A percentile compares a stretch with the other conserved stretches of the same genome.
Evolutionary conservation across 2,329 filamentous ascomycete species (phyloP).

Genomic region (Trichoderma simmonsii): DNA sequence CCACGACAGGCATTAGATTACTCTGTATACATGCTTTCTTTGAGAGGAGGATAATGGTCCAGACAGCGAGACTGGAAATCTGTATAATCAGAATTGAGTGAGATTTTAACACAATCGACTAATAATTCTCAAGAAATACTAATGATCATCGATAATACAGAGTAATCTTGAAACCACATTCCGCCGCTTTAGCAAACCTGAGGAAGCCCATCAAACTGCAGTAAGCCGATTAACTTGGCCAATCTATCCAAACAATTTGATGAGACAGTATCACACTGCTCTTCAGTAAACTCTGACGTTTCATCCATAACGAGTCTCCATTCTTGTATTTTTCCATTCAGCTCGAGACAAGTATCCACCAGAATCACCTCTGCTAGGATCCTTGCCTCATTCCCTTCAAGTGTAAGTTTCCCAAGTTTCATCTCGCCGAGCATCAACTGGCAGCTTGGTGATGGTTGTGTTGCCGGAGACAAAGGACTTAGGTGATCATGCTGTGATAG

Average conservation of each 20-base stretch:
- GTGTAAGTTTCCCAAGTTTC: conserved; percentile 11
- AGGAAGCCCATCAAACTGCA: conserved; percentile 13
- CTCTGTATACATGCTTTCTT: not conserved
- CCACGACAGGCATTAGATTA: not conserved
- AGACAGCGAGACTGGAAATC: not conserved
- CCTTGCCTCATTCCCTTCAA: conserved; percentile 6
- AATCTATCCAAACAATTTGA: conserved; percentile 6
- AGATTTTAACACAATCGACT: not conserved
- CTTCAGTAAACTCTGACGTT: not conserved
- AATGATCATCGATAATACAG: not conserved
- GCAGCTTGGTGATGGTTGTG: not conserved
- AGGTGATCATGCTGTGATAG: not conserved
- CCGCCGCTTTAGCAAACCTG: not conserved
- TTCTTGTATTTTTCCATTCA: conserved; percentile 13
- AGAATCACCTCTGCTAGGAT: conserved; percentile 9
- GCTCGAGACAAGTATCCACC: conserved; percentile 15
- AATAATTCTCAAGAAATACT: not conserved
- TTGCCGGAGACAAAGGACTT: not conserved
- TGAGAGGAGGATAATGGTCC: not conserved
- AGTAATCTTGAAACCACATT: not conserved
- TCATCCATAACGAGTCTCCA: conserved; percentile 13
- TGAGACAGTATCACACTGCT: not conserved
- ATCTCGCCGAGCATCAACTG: conserved; percentile 4
- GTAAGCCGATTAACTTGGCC: conserved; percentile 13
- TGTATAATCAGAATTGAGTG: not conserved